A percentile compares a stretch with the other conserved stretches of the same genome.
These are phyloP conservation scores for Trichothecium roseum DNA, from an alignment of 2,329 filamentous ascomycete genomes.

Conservation along the genomic window DNA sequence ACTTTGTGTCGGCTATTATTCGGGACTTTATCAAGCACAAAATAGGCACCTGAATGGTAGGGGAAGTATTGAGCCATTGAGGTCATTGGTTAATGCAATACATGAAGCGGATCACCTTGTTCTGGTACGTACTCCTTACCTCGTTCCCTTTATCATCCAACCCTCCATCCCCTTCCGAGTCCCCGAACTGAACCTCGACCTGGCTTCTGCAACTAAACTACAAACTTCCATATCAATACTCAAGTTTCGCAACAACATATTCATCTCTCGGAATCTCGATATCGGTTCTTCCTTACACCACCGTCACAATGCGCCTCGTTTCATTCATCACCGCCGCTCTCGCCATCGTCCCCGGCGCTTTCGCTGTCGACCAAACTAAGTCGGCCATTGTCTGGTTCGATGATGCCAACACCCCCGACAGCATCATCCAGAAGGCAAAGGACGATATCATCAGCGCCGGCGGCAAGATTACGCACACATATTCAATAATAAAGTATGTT, in stretches of 20 bases:
- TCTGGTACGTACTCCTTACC: no score
- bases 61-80: conserved; percentile 1
- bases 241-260: neutral
- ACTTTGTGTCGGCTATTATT: no score
- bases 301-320: conserved; percentile 50
- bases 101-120: neutral
- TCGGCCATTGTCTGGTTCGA: conserved; percentile 73
- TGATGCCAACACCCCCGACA: conserved; percentile 51
- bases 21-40: no score
- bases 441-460: conserved; percentile 58
- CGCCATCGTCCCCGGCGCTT: conserved; percentile 44
- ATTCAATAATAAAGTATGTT: conserved; percentile 55
- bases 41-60: neutral
- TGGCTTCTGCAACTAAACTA: neutral
- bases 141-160: neutral
- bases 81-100: conserved; percentile 4
- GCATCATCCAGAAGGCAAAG: conserved; percentile 61
- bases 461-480: conserved; percentile 71
- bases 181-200: neutral
- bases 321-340: conserved; percentile 43
- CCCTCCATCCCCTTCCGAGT: neutral
- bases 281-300: neutral
- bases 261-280: neutral
- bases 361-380: conserved; percentile 58
- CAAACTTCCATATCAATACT: neutral